Evolutionary conservation across 768 basidiomycete species (phyloP), one percentile per base, ranked within the genome.

Genomic region (Amanita rubescens): DNA sequence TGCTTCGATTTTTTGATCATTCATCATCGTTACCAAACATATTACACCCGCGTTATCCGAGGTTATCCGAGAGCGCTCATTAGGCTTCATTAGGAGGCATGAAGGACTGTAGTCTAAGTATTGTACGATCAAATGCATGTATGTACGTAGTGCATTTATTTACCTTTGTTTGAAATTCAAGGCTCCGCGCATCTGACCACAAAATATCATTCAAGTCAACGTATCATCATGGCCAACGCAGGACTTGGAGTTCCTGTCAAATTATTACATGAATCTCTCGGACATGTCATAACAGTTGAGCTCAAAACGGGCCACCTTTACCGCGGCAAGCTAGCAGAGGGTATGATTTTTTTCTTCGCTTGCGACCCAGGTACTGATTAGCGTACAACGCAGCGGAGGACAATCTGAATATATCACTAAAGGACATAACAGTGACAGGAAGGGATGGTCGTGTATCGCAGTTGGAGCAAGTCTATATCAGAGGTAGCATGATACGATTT

Each of bases 401-500:
- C 66, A 96, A 96, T 62, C 77, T 98, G 41, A 98, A 98, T 72
- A 94, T 99, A 65, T 94, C 94, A 3, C 67, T 98, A 58, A 91
- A 82, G 68, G 93, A 98, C 59, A 96, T 97, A 63, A 98, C 96
- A 27, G 96, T 98, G 30, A 99, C 96, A 12, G 92, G 90, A 51
- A 84, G 96, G 50, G 96, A 99, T 77, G 96, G 96, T 22, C 91
- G 96, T 62, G 93, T 99, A 25, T 96, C 96, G 11, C 96, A 99
- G 68, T 78, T 99, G 48, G 96, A 98, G 74, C 95, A 97, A 70
- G 95, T 97, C 30, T 99, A 99, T 71, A 99, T 99, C 61, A 79
- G 96, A 62, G 96, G 96, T 55, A 94, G 93, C 68, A 96, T 97
- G 90, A 77, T 97, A 59, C 80, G 96, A 59, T 98, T 96, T 77